Evolutionary conservation across 2,329 filamentous ascomycete species (phyloP).

Genomic region (Alternaria longipes): DNA sequence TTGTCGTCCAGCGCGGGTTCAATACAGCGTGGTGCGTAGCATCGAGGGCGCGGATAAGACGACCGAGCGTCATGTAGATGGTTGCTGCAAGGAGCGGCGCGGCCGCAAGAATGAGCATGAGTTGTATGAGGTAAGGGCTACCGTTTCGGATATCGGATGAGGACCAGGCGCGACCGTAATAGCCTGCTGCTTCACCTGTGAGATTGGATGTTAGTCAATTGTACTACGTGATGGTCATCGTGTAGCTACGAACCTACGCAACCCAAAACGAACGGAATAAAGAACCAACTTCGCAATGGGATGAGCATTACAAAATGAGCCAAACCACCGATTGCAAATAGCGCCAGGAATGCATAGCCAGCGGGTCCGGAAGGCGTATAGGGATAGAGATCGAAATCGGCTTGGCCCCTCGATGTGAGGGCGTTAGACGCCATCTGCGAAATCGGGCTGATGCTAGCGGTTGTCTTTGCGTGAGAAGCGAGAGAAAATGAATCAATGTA

Average conservation of each 20-base stretch:
- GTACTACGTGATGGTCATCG: background rate
- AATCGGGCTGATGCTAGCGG: background rate
- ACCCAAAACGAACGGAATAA: conserved; percentile 63
- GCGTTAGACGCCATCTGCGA: background rate
- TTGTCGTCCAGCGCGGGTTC: conserved; percentile 41
- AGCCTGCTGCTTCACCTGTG: conserved; percentile 31
- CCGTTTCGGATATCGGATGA: conserved; percentile 23
- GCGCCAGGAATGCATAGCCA: conserved; percentile 23
- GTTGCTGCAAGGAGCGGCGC: conserved; percentile 61
- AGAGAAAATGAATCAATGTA: background rate
- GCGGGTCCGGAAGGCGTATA: conserved; percentile 25
- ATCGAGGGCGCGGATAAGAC: conserved; percentile 53
- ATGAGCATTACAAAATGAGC: conserved; percentile 20
- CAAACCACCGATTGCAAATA: conserved; percentile 23
- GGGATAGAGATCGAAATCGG: conserved; percentile 28
- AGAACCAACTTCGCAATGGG: conserved; percentile 54
- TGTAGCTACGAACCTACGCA: conserved; percentile 55
- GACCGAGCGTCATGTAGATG: conserved; percentile 60
- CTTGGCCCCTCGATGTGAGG: conserved; percentile 12
- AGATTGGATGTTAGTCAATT: background rate
- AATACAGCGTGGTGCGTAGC: conserved; percentile 53
- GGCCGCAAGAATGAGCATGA: conserved; percentile 56
- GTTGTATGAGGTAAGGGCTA: conserved; percentile 54
- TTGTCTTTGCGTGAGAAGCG: background rate
- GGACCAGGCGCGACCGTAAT: conserved; percentile 27